phyloP scores from a whole-genome alignment of 2,329 filamentous ascomycete species.

The Aspergillus unguis region DNA sequence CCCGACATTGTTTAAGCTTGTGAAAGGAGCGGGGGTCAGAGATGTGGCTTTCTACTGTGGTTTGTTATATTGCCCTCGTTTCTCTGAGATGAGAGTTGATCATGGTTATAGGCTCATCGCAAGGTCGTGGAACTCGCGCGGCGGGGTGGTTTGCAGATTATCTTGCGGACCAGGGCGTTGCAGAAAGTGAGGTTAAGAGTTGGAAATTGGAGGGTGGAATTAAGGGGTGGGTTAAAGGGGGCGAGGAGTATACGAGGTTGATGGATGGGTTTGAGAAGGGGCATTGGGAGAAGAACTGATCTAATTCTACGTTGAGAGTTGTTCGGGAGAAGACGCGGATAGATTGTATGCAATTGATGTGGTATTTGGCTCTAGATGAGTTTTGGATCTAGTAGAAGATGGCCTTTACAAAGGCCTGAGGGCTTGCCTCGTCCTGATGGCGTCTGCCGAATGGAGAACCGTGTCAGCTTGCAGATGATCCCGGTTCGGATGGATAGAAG shows the following conservation, averaged over 20 bases:
- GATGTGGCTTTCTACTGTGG: constrained; percentile 43
- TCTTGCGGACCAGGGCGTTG: constrained; percentile 35
- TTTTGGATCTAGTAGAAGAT: not conserved
- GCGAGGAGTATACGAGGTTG: constrained; percentile 45
- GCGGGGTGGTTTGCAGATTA: constrained; percentile 57
- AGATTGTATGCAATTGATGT: not conserved
- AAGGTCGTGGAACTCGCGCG: constrained; percentile 53
- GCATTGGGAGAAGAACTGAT: constrained; percentile 7
- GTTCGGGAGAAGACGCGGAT: not conserved
- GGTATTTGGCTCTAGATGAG: not conserved
- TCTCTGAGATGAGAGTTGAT: not conserved
- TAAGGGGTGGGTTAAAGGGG: constrained; percentile 53
- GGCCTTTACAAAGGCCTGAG: not conserved
- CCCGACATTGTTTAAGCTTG: constrained; percentile 34
- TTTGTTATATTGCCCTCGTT: constrained; percentile 22
- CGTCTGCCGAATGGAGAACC: not conserved
- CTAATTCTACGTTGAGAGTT: not conserved
- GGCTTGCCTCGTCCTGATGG: not conserved
- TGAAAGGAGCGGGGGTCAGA: constrained; percentile 29
- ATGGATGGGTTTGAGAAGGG: constrained; percentile 38
- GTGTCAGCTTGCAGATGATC: not conserved
- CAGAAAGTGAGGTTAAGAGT: constrained; percentile 46
- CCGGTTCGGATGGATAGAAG: not conserved
- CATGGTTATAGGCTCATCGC: constrained; percentile 52
- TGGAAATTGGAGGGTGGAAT: constrained; percentile 52